These are phyloP conservation scores for Polygonum aviculare DNA, from an alignment of 148 eudicot genomes.

Conservation along the genomic window DNA sequence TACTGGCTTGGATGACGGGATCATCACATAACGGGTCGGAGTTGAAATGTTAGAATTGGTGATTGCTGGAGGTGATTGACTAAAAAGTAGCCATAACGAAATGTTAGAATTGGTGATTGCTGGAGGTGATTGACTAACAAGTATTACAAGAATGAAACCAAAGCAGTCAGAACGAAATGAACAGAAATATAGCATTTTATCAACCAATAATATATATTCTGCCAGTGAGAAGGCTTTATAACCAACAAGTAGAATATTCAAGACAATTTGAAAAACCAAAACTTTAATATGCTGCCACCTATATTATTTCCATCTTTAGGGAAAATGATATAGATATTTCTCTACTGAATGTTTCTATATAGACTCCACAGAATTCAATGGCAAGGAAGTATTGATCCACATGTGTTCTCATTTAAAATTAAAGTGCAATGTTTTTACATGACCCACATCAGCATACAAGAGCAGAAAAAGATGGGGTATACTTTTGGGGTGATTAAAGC, in stretches of 20 bases:
- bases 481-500: not conserved
- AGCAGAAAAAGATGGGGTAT: not conserved
- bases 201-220: not conserved
- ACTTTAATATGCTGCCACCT: not conserved
- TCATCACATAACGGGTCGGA: not conserved
- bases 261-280: not conserved
- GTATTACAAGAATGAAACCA: not conserved
- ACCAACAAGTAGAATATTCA: not conserved
- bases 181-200: not conserved
- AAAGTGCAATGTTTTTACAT: not conserved
- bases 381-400: not conserved
- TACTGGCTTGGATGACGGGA: not conserved
- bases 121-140: not conserved
- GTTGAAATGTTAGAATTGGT: not conserved
- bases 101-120: not conserved
- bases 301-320: not conserved
- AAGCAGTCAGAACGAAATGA: not conserved
- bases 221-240: too few relatives aligned
- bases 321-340: too few relatives aligned
- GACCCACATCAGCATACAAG: not conserved
- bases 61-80: not conserved
- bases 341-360: too few relatives aligned
- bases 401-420: not conserved
- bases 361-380: not conserved
- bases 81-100: too few relatives aligned